Percentiles rank a stretch among this genome's conserved stretches.
Conservation (phyloP, 1,284 basidiomycete genomes). For the Cryptococcus jaspeensis region DNA sequence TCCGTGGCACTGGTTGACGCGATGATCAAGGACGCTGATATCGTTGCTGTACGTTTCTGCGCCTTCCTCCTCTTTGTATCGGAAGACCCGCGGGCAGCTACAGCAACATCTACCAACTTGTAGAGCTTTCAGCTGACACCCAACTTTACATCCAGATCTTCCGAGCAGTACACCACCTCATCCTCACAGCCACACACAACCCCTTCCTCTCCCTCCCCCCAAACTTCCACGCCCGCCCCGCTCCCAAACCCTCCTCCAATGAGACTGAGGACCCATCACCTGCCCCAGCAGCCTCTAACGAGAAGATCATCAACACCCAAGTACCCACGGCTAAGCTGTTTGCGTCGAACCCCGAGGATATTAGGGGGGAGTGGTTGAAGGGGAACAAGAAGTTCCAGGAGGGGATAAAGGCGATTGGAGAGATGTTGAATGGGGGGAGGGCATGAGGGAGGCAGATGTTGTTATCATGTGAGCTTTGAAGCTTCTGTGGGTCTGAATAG, state of each 20-base stretch:
- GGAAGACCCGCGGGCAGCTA: background rate
- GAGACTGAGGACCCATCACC: constrained; percentile 9
- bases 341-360: constrained; percentile 35
- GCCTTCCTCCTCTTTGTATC: background rate
- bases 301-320: constrained; percentile 9
- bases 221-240: constrained; percentile 27
- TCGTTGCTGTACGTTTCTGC: constrained; percentile 38
- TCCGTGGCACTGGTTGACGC: constrained; percentile 50
- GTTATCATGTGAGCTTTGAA: background rate
- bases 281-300: background rate
- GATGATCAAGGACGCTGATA: constrained; percentile 51
- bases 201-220: constrained; percentile 44
- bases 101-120: too few species aligned
- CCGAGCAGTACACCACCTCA: constrained; percentile 47
- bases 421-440: constrained; percentile 32
- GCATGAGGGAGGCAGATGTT: background rate
- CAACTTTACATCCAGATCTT: constrained; percentile 32
- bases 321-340: constrained; percentile 35
- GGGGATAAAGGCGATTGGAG: constrained; percentile 40
- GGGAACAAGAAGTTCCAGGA: constrained; percentile 31
- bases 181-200: constrained; percentile 39
- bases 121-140: background rate
- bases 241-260: background rate
- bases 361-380: constrained; percentile 35
- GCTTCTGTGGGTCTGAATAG: background rate